Evolutionary conservation across 192 early-diverging fungal genomes (phyloP), one percentile per base, ranked within the genome.

Genomic region (Coemansia sp.): DNA sequence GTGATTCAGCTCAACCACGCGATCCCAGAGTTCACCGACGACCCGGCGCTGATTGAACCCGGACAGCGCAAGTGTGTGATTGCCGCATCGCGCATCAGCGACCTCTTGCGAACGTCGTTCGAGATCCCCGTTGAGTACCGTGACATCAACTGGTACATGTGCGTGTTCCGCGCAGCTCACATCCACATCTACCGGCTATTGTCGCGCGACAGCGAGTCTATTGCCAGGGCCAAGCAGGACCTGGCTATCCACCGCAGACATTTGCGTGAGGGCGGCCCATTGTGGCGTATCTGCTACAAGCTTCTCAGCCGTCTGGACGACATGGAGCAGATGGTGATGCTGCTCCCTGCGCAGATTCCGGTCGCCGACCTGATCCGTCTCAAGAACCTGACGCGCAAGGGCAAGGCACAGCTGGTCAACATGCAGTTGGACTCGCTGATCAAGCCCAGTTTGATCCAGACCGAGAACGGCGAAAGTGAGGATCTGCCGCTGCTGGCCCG

Each of bases 91-190:
- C 66, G 75, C 12, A 69, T 82, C 67, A 76, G 74, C 65, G 79
- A 82, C 48, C 56, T 82, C 16, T 38, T 82, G 64, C 74, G 79
- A 4, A 62, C 79, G 36, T 76, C 79, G 51, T 82, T 71, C 49
- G 79, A 82, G 60, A 70, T 82, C 28, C 64, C 79, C 2, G 57
- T 82, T 49, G 75, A 76, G 25, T 40, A 48, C 51, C 79, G 79
- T 61, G 75, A 82, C 34, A 76, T 82, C 64, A 77, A 76, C 75
- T 82, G 79, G 79, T 82, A 82, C 74, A 82, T 82, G 79, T 82
- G 79, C 32, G 75, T 82, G 61, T 82, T 82, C 71, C 69, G 75
- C 17, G 79, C 79, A 0, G 73, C 79, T 16, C 75, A 76, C 33
- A 74, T 82, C 38, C 79, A 82, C 61, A 76, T 76, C 30, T 82